Evolutionary conservation across 257 asterid genomes (phyloP).

Genomic region (Thymus mandschuricus): DNA sequence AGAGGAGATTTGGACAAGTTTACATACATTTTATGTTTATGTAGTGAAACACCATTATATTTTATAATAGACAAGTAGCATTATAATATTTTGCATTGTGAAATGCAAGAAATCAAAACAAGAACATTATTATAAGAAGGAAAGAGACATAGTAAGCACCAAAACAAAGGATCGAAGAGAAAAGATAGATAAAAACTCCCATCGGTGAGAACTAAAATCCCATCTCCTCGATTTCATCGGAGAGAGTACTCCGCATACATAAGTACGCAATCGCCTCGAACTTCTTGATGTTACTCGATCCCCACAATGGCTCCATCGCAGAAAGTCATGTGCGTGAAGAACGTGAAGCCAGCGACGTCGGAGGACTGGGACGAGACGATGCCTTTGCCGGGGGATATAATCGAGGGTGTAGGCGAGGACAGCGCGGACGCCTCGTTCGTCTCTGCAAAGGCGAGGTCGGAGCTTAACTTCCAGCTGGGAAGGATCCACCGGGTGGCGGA

Average conservation of each 20-base stretch:
- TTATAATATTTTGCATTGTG: slow-evolving; percentile 14
- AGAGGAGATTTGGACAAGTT: neutral
- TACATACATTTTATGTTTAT: neutral
- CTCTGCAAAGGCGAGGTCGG: slow-evolving; percentile 46
- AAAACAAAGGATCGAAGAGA: slow-evolving; percentile 27
- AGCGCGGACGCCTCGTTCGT: slow-evolving; percentile 36
- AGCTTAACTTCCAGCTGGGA: slow-evolving; percentile 36
- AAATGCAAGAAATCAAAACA: neutral
- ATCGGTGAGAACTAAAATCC: slow-evolving; percentile 39
- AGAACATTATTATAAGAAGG: neutral
- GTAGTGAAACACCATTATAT: neutral
- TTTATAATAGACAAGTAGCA: neutral
- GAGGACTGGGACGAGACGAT: slow-evolving; percentile 56
- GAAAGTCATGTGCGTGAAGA: slow-evolving; percentile 48
- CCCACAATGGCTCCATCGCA: slow-evolving; percentile 29
- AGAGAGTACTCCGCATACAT: neutral
- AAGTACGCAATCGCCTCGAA: neutral
- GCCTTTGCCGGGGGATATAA: slow-evolving; percentile 65
- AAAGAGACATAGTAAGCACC: slow-evolving; percentile 39
- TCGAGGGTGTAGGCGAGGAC: slow-evolving; percentile 46
- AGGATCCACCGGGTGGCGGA: slow-evolving; percentile 39
- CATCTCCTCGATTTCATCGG: slow-evolving; percentile 28
- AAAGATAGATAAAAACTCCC: neutral
- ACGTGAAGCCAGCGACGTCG: slow-evolving; percentile 45
- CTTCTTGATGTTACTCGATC: slow-evolving; percentile 5